Evolutionary conservation across 495 filamentous ascomycete genomes (phyloP).

Genomic region (Penicillium fimorum): DNA sequence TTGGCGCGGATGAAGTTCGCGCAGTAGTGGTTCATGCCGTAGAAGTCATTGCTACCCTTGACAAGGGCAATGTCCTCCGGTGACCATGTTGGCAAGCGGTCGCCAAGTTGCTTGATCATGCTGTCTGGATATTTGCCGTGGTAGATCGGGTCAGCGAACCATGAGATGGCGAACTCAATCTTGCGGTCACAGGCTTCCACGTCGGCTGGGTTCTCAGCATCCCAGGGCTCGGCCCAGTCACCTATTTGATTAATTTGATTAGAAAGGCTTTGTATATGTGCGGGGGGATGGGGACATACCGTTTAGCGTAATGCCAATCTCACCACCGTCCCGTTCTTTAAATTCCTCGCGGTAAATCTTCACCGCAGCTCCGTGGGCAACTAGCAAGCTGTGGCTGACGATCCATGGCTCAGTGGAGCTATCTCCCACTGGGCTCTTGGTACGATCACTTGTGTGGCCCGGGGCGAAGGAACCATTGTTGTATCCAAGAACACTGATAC

Average conservation of each 20-base stretch:
- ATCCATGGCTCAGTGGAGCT: conserved; percentile 52
- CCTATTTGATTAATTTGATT: conserved; percentile 34
- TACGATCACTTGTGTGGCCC: conserved; percentile 49
- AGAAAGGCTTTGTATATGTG: background rate
- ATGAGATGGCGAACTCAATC: conserved; percentile 56
- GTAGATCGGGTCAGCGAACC: conserved; percentile 73
- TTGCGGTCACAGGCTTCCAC: conserved; percentile 51
- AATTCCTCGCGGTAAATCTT: conserved; percentile 54
- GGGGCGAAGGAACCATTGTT: conserved; percentile 52
- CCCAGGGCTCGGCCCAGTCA: conserved; percentile 60
- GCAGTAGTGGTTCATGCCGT: conserved; percentile 85
- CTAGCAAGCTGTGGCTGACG: conserved; percentile 48
- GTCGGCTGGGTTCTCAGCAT: conserved; percentile 48
- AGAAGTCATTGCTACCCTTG: conserved; percentile 76
- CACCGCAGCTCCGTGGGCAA: conserved; percentile 51
- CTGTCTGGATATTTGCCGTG: conserved; percentile 72
- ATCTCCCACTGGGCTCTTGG: conserved; percentile 48
- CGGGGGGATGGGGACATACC: conserved; percentile 27
- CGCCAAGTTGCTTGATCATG: conserved; percentile 70
- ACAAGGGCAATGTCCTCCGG: conserved; percentile 64
- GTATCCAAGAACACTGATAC: conserved; percentile 51
- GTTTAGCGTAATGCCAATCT: conserved; percentile 56
- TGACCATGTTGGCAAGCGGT: conserved; percentile 65
- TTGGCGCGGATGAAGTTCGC: conserved; percentile 78
- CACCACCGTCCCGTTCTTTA: conserved; percentile 44